These are phyloP conservation scores for Fusarium oligoseptatum DNA, from an alignment of 2,329 filamentous ascomycete genomes.

Conservation along the genomic window DNA sequence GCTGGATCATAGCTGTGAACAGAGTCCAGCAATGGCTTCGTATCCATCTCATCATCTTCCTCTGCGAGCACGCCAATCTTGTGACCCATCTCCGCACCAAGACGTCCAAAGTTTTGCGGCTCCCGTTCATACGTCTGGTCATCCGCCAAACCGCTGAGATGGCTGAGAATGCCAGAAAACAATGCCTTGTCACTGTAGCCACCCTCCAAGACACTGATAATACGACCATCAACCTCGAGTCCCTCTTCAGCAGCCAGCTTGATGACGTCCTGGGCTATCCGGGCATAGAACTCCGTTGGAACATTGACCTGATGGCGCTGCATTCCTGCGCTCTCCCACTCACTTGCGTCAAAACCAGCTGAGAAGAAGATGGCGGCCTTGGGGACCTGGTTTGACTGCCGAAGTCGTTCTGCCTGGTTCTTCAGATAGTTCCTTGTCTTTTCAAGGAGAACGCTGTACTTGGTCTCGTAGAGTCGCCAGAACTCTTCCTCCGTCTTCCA, in stretches of 20 bases:
- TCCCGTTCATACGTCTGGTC: slow-evolving; percentile 59
- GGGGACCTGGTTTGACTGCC: slow-evolving; percentile 70
- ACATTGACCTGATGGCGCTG: slow-evolving; percentile 96
- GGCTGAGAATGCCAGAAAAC: slow-evolving; percentile 88
- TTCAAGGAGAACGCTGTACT: slow-evolving; percentile 81
- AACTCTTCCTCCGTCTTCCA: slow-evolving; percentile 90
- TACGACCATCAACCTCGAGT: slow-evolving; percentile 81
- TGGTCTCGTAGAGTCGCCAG: slow-evolving; percentile 86
- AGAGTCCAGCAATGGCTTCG: slow-evolving; percentile 39
- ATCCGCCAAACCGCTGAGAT: slow-evolving; percentile 84
- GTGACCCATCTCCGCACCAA: slow-evolving; percentile 71
- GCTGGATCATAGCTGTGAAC: slow-evolving; percentile 70
- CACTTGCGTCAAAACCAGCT: slow-evolving; percentile 95
- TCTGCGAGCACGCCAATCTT: slow-evolving; percentile 59
- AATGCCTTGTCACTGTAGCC: slow-evolving; percentile 95
- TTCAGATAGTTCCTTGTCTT: slow-evolving; percentile 86
- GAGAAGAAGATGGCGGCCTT: slow-evolving; percentile 94
- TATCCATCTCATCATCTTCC: slow-evolving; percentile 30
- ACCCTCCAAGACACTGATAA: slow-evolving; percentile 95
- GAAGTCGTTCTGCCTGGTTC: slow-evolving; percentile 76
- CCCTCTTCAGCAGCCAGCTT: slow-evolving; percentile 84
- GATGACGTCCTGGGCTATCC: slow-evolving; percentile 88
- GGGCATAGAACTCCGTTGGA: slow-evolving; percentile 95
- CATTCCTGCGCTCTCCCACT: slow-evolving; percentile 94
- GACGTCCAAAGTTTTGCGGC: slow-evolving; percentile 54